Conservation (phyloP, 2,329 filamentous ascomycete species). For the Myriosclerotinia duriaeana region DNA sequence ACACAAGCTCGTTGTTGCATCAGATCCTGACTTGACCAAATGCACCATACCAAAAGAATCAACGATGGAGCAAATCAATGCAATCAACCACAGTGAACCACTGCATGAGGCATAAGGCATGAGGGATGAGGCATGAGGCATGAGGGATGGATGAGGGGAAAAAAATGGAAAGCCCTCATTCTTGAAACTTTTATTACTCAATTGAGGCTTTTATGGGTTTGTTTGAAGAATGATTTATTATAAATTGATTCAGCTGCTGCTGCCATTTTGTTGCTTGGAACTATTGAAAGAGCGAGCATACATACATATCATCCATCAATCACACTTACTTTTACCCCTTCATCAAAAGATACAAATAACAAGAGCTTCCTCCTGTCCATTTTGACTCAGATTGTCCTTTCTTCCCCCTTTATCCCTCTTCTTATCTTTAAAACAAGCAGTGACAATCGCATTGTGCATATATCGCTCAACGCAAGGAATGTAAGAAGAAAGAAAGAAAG, state of each 20-base stretch:
- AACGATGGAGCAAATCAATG: neutral
- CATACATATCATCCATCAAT: neutral
- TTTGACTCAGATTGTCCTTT: neutral
- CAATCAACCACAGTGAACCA: neutral
- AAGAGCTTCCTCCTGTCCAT: conserved; percentile 1
- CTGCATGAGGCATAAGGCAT: neutral
- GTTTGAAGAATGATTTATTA: conserved; percentile 12
- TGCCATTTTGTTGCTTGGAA: neutral
- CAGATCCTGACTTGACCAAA: neutral
- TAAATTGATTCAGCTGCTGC: conserved; percentile 14
- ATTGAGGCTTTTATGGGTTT: conserved; percentile 2
- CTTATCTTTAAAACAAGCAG: conserved; percentile 17
- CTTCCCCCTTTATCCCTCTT: neutral
- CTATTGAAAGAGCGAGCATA: conserved; percentile 8
- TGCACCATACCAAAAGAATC: neutral
- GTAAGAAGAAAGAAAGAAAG: conserved; percentile 2
- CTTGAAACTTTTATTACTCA: conserved; percentile 2
- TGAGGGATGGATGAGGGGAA: neutral
- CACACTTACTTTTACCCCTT: neutral
- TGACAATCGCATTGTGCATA: conserved; percentile 12
- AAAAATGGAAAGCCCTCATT: conserved; percentile 5
- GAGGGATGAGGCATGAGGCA: neutral
- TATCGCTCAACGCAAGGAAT: conserved; percentile 9
- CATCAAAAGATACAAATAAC: neutral
- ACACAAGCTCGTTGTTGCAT: conserved; percentile 10